Conservation (phyloP, 2,329 filamentous ascomycete genomes). For the Penicillium verrucosum region DNA sequence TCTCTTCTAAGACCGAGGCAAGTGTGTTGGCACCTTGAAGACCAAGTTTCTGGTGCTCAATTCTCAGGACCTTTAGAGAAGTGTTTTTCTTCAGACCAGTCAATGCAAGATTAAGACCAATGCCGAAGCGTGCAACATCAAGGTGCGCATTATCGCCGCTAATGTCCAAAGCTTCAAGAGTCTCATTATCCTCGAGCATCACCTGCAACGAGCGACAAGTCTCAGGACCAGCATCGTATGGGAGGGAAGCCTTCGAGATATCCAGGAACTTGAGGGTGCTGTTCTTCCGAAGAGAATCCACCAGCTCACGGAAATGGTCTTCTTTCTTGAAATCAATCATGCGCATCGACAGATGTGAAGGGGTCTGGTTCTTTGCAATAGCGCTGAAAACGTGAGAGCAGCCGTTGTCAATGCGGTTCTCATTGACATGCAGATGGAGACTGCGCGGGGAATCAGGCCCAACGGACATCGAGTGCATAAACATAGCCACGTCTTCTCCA, state of each 20-base stretch:
- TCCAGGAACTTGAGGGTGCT: slow-evolving; percentile 63
- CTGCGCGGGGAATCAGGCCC: slow-evolving; percentile 51
- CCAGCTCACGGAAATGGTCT: slow-evolving; percentile 60
- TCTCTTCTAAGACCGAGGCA: slow-evolving; percentile 64
- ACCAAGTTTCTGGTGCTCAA: slow-evolving; percentile 67
- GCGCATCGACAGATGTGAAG: slow-evolving; percentile 62
- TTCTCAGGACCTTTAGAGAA: slow-evolving; percentile 59
- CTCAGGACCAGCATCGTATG: slow-evolving; percentile 64
- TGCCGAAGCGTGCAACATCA: slow-evolving; percentile 67
- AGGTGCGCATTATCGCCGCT: slow-evolving; percentile 69
- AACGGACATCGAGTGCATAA: slow-evolving; percentile 62
- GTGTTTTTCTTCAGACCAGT: slow-evolving; percentile 63
- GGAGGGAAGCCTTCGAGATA: slow-evolving; percentile 67
- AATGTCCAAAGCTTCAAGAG: slow-evolving; percentile 64
- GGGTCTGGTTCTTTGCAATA: slow-evolving; percentile 53
- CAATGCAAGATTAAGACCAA: slow-evolving; percentile 64
- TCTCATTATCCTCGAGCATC: slow-evolving; percentile 66
- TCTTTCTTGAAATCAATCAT: slow-evolving; percentile 68
- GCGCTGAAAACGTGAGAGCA: slow-evolving; percentile 44
- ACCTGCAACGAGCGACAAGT: slow-evolving; percentile 62
- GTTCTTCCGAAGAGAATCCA: slow-evolving; percentile 61
- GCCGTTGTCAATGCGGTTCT: slow-evolving; percentile 51
- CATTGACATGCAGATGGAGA: slow-evolving; percentile 64
- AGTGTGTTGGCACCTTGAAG: slow-evolving; percentile 67
- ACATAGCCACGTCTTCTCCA: slow-evolving; percentile 61